Conservation (phyloP, 257 asterid genomes). For the Nicotiana otophora region DNA sequence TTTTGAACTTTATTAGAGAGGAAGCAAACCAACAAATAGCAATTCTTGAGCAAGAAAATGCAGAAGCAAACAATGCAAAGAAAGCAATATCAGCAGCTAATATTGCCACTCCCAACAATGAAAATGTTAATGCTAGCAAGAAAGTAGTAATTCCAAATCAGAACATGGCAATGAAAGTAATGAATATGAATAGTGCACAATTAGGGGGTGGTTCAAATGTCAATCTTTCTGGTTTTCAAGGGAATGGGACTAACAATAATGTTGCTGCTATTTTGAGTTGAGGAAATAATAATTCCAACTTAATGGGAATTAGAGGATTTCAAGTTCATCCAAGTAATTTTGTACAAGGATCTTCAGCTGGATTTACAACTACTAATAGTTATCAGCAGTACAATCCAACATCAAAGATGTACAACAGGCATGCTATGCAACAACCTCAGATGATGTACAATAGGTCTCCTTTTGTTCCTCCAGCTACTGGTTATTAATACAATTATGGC, state of each 20-base stretch:
- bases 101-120: conserved; percentile 11
- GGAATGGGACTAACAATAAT: conserved; percentile 6
- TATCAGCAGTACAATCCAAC: conserved; percentile 12
- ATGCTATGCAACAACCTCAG: conserved; percentile 43
- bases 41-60: conserved; percentile 37
- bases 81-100: conserved; percentile 13
- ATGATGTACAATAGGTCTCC: conserved; percentile 48
- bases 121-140: conserved; percentile 18
- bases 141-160: conserved; percentile 23
- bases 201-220: not conserved
- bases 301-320: not conserved
- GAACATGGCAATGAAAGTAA: conserved; percentile 24
- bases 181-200: not conserved
- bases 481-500: not conserved
- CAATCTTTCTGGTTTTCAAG: conserved; percentile 51
- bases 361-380: conserved; percentile 1
- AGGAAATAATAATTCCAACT: not conserved
- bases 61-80: conserved; percentile 27
- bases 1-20: conserved; percentile 21
- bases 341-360: not conserved
- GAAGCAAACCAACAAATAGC: conserved; percentile 26
- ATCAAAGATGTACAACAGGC: conserved; percentile 45
- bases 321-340: not conserved
- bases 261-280: not conserved
- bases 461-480: conserved; percentile 40